Conservation (phyloP, 1,284 basidiomycete species). For the Sanghuangporus baumii region DNA sequence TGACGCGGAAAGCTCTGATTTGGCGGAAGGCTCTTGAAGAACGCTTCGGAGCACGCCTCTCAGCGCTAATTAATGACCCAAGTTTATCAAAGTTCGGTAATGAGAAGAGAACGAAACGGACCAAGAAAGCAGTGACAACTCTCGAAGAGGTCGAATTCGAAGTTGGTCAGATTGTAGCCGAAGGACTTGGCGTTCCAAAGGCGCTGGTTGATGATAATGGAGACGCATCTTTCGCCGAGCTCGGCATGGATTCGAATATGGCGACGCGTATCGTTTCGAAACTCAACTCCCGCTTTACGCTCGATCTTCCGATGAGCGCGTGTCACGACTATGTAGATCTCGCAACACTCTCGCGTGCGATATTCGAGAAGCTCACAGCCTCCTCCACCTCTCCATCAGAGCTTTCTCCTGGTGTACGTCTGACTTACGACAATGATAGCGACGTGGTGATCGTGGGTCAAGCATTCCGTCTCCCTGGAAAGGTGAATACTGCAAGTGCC, state of each 20-base stretch:
- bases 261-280: constrained; percentile 29
- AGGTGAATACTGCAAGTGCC: constrained; percentile 25
- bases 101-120: background rate
- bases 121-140: background rate
- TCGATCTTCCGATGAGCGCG: constrained; percentile 29
- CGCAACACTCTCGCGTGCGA: constrained; percentile 24
- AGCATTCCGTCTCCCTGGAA: constrained; percentile 31
- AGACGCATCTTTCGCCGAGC: constrained; percentile 30
- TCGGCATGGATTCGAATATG: constrained; percentile 25
- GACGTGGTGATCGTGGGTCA: constrained; percentile 32
- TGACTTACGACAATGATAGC: constrained; percentile 19
- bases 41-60: constrained; percentile 9
- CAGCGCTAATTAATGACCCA: constrained; percentile 4
- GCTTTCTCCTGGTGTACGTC: background rate
- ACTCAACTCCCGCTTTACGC: constrained; percentile 26
- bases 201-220: constrained; percentile 8
- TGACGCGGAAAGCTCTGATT: constrained; percentile 29
- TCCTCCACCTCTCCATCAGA: constrained; percentile 14
- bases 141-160: constrained; percentile 7
- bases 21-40: constrained; percentile 31
- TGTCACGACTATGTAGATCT: constrained; percentile 32
- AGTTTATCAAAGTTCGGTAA: constrained; percentile 6
- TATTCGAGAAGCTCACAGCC: constrained; percentile 21
- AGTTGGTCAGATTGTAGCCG: constrained; percentile 8
- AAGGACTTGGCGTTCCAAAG: constrained; percentile 9